phyloP scores from a whole-genome alignment of 106 monocot species.

The Agapanthus africanus region DNA sequence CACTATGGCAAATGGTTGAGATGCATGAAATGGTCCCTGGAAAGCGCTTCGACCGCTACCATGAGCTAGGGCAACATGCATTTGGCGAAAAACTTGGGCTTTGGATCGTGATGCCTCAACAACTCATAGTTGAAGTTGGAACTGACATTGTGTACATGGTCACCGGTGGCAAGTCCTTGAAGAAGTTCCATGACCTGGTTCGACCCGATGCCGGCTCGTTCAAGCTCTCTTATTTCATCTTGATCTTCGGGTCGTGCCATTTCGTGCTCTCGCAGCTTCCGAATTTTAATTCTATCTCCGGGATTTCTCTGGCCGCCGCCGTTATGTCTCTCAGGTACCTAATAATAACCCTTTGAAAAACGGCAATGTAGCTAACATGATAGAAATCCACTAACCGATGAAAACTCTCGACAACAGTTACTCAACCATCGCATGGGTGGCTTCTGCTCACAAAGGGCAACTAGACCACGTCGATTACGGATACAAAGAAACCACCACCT shows the following conservation, averaged over 20 bases:
- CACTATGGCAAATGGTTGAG: conserved; percentile 59
- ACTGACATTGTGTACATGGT: conserved; percentile 36
- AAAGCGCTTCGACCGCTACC: conserved; percentile 47
- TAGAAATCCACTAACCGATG: too few species aligned
- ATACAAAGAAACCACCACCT: conserved; percentile 9
- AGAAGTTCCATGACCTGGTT: conserved; percentile 44
- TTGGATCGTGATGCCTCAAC: conserved; percentile 41
- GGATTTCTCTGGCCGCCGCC: conserved; percentile 42
- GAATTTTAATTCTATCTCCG: conserved; percentile 43
- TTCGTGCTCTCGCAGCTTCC: conserved; percentile 52
- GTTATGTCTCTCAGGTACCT: conserved; percentile 52
- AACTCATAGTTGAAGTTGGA: conserved; percentile 26
- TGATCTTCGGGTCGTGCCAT: conserved; percentile 51
- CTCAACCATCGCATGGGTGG: conserved; percentile 61
- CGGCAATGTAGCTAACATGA: too few species aligned
- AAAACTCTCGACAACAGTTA: conserved; percentile 24
- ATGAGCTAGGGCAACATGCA: conserved; percentile 51
- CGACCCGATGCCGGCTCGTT: conserved; percentile 31
- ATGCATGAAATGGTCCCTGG: conserved; percentile 68
- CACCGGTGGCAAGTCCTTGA: conserved; percentile 39
- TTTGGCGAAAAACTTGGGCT: conserved; percentile 55
- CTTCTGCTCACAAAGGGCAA: conserved; percentile 38
- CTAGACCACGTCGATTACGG: conserved; percentile 35
- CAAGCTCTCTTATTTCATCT: conserved; percentile 47
- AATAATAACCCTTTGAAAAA: too few species aligned